Conservation (phyloP, 2,329 filamentous ascomycete genomes). For the Dothiorella sarmentorum region DNA sequence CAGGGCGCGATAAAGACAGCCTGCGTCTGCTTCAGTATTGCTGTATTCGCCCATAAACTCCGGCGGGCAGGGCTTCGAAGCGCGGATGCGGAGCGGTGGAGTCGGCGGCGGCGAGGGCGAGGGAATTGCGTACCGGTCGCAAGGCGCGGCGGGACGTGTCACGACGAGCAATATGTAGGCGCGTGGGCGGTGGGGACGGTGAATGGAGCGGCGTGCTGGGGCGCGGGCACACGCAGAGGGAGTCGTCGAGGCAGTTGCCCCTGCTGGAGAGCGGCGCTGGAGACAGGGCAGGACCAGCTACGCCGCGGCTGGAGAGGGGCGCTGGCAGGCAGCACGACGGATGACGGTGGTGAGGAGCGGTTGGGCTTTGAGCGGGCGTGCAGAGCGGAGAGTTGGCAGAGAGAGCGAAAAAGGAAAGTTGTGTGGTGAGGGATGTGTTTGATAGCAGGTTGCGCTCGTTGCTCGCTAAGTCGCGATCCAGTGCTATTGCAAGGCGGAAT, state of each 20-base stretch:
- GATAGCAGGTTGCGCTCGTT: conserved; percentile 16
- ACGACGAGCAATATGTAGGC: conserved; percentile 15
- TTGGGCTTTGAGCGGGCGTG: conserved; percentile 11
- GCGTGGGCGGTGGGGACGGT: neutral
- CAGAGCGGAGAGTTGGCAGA: neutral
- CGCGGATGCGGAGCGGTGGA: conserved; percentile 17
- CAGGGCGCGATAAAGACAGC: conserved; percentile 22
- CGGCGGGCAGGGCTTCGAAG: conserved; percentile 11
- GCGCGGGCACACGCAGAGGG: conserved; percentile 7
- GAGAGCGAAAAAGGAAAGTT: conserved; percentile 11
- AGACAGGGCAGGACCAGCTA: conserved; percentile 4
- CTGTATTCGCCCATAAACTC: conserved; percentile 25
- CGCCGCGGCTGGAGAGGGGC: conserved; percentile 11
- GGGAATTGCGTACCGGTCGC: conserved; percentile 16
- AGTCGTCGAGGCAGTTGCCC: conserved; percentile 18
- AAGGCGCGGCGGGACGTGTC: conserved; percentile 17
- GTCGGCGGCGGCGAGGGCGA: conserved; percentile 13
- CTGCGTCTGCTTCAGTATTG: conserved; percentile 17
- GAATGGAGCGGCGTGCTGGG: conserved; percentile 8
- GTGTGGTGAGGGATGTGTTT: conserved; percentile 17
- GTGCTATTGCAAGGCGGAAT: conserved; percentile 17
- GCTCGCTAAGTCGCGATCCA: conserved; percentile 13
- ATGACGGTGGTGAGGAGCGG: neutral
- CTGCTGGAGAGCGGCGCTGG: conserved; percentile 18
- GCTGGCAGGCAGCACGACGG: conserved; percentile 9